phyloP scores from a whole-genome alignment of 768 basidiomycete genomes.

The Russula griseocarnosa region DNA sequence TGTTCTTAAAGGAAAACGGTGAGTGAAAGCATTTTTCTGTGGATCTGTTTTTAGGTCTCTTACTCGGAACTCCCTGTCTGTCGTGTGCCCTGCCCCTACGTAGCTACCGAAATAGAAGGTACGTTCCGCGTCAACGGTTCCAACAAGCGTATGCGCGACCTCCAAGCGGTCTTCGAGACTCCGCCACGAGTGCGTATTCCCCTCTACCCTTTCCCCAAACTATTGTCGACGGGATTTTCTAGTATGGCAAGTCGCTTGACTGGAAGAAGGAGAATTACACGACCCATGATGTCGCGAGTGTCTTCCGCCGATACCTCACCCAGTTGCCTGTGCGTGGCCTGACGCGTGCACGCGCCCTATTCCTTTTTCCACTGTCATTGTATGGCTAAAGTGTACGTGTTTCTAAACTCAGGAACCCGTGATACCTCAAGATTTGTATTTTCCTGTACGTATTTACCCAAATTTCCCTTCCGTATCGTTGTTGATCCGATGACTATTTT shows the following conservation, averaged over 20 bases:
- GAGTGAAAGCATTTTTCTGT: slow-evolving; percentile 23
- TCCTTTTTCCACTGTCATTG: slow-evolving; percentile 17
- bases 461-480: slow-evolving; percentile 11
- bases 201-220: not conserved
- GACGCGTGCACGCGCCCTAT: not conserved
- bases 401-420: slow-evolving; percentile 71
- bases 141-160: slow-evolving; percentile 89
- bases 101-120: slow-evolving; percentile 86
- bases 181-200: slow-evolving; percentile 66
- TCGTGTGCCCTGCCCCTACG: not conserved
- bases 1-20: slow-evolving; percentile 95
- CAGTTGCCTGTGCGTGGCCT: slow-evolving; percentile 81
- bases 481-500: not conserved
- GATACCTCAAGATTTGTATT: slow-evolving; percentile 87
- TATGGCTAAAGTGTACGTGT: slow-evolving; percentile 16
- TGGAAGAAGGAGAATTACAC: slow-evolving; percentile 85
- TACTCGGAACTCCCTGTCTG: not conserved
- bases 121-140: slow-evolving; percentile 97
- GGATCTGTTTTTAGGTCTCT: not conserved
- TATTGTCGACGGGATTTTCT: slow-evolving; percentile 14
- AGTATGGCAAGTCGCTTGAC: slow-evolving; percentile 93
- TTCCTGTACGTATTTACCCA: slow-evolving; percentile 56
- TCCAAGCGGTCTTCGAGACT: slow-evolving; percentile 85
- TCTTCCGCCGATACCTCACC: slow-evolving; percentile 92
- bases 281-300: slow-evolving; percentile 96